Conservation (phyloP, 1,284 basidiomycete genomes). For the Rhodotorula sp. region DNA sequence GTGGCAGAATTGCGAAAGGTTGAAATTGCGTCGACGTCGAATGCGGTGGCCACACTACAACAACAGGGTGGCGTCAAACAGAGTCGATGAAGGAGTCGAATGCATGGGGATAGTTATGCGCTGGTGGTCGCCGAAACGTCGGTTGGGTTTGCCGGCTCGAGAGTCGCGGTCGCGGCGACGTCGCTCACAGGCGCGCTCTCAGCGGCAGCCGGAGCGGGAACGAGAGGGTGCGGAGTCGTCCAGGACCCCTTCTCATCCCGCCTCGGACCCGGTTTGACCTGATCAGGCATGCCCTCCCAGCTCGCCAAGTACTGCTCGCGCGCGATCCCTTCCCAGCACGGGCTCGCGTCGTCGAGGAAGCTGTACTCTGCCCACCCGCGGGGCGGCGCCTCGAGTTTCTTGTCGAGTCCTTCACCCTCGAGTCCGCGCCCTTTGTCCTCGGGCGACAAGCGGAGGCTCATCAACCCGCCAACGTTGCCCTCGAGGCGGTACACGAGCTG, state of each 20-base stretch:
- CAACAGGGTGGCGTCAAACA: too few species aligned
- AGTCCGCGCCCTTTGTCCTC: slow-evolving; percentile 31
- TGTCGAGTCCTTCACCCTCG: slow-evolving; percentile 27
- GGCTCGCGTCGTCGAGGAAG: slow-evolving; percentile 17
- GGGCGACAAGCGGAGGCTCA: slow-evolving; percentile 18
- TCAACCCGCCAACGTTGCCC: slow-evolving; percentile 23
- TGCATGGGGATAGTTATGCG: too few species aligned
- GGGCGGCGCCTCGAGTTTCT: slow-evolving; percentile 8
- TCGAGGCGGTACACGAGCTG: slow-evolving; percentile 15
- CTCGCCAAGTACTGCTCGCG: slow-evolving; percentile 8
- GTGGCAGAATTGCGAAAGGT: too few species aligned
- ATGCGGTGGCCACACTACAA: too few species aligned
- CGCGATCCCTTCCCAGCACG: slow-evolving; percentile 23
- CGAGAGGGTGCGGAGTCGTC: slow-evolving; percentile 7
- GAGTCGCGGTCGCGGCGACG: too few species aligned
- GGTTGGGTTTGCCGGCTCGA: too few species aligned
- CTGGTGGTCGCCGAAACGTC: too few species aligned
- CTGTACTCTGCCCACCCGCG: slow-evolving; percentile 26
- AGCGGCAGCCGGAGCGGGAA: not conserved
- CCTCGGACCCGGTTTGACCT: not conserved
- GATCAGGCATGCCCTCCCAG: slow-evolving; percentile 18
- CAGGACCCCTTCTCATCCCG: slow-evolving; percentile 7
- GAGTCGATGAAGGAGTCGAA: too few species aligned
- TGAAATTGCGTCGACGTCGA: too few species aligned
- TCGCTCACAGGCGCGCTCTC: not conserved